These are phyloP conservation scores for Rhexocercosporidium sp. DNA, from an alignment of 2,329 filamentous ascomycete genomes.

Conservation along the genomic window DNA sequence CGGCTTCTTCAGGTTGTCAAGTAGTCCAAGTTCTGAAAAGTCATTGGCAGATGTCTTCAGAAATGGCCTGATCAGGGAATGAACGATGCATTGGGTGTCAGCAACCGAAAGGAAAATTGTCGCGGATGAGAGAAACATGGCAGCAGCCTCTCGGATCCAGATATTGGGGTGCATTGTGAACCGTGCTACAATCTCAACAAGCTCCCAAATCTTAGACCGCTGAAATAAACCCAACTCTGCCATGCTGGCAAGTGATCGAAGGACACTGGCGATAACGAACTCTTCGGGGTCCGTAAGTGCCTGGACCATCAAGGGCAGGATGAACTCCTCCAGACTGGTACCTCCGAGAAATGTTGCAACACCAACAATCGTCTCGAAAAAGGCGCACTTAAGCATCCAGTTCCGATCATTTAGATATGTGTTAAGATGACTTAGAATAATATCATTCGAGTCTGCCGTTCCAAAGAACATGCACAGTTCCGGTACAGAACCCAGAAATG, in stretches of 20 bases:
- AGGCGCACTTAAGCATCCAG: constrained; percentile 95
- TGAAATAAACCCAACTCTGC: constrained; percentile 88
- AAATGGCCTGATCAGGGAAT: constrained; percentile 81
- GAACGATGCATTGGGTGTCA: constrained; percentile 81
- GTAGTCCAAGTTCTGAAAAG: constrained; percentile 73
- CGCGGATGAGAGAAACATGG: constrained; percentile 80
- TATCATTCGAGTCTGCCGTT: constrained; percentile 88
- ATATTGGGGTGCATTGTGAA: constrained; percentile 94
- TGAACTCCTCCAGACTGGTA: constrained; percentile 90
- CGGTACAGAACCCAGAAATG: constrained; percentile 89
- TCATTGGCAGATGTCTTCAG: constrained; percentile 74
- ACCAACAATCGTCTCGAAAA: constrained; percentile 93
- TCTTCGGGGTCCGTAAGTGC: constrained; percentile 92
- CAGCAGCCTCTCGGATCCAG: constrained; percentile 91
- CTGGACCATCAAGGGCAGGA: constrained; percentile 93
- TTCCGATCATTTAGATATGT: constrained; percentile 96
- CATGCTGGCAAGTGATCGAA: constrained; percentile 87
- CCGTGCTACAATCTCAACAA: constrained; percentile 80
- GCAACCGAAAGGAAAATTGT: constrained; percentile 77
- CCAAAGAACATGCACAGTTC: constrained; percentile 95
- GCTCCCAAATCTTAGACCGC: constrained; percentile 81
- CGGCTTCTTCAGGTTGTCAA: constrained; percentile 84
- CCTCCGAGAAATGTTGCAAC: constrained; percentile 91
- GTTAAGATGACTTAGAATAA: constrained; percentile 94
- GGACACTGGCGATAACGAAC: constrained; percentile 87